These are phyloP conservation scores for Monosporozyma aquatica DNA, from an alignment of 805 yeast genomes.

Conservation along the genomic window DNA sequence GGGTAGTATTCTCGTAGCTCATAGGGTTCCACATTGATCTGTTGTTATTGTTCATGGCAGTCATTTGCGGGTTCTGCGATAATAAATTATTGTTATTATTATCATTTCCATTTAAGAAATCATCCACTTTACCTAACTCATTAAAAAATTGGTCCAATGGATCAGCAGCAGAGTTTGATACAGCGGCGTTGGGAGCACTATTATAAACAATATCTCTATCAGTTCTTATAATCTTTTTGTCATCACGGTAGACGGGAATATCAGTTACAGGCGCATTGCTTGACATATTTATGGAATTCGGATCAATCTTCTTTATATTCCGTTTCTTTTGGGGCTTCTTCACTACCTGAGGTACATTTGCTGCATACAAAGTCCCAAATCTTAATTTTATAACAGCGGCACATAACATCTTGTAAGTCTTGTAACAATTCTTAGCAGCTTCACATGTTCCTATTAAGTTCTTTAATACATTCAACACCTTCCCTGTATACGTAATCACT, in stretches of 20 bases:
- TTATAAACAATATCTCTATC: too few relatives aligned
- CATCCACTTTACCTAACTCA: conserved; percentile 33
- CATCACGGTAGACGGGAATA: too few relatives aligned
- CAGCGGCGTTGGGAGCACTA: too few relatives aligned
- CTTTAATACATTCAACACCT: conserved; percentile 49
- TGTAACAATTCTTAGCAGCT: conserved; percentile 65
- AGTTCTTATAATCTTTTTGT: too few relatives aligned
- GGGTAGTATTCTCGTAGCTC: not conserved
- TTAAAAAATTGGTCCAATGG: conserved; percentile 40
- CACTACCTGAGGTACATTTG: not conserved
- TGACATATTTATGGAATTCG: too few relatives aligned
- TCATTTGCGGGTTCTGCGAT: too few relatives aligned
- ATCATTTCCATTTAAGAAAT: not conserved
- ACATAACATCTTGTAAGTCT: conserved; percentile 60
- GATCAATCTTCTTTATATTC: too few relatives aligned
- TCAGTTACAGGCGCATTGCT: too few relatives aligned
- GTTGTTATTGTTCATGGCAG: too few relatives aligned
- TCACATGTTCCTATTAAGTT: conserved; percentile 63
- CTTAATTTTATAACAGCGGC: conserved; percentile 60
- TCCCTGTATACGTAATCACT: conserved; percentile 39
- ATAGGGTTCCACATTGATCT: too few relatives aligned
- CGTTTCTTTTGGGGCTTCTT: too few relatives aligned
- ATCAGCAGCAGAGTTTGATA: not conserved
- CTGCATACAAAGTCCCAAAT: conserved; percentile 17
- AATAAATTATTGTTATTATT: too few relatives aligned